Percentiles rank a stretch among this genome's conserved stretches.
Evolutionary conservation across 257 asterid species (phyloP).

Genomic region (Jacaranda copaia): DNA sequence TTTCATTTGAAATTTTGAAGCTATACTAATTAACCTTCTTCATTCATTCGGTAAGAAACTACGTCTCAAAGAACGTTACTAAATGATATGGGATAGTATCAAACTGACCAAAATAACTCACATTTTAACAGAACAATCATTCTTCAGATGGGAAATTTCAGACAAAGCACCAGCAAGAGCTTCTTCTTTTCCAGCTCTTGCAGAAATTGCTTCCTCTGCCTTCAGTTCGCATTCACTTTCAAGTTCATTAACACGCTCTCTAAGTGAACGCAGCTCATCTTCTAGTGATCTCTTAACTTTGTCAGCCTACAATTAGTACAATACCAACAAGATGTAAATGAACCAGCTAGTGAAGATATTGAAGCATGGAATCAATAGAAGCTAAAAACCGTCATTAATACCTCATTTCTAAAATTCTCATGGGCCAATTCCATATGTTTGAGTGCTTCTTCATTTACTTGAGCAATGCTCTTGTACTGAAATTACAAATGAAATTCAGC

Average conservation of each 20-base stretch:
- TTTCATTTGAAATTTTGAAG: too few relatives aligned
- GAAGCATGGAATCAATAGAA: slow-evolving; percentile 2
- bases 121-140: slow-evolving; percentile 68
- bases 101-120: slow-evolving; percentile 40
- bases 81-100: background rate
- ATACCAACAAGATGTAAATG: slow-evolving; percentile 23
- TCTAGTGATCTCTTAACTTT: slow-evolving; percentile 69
- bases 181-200: slow-evolving; percentile 76
- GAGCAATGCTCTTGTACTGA: slow-evolving; percentile 92
- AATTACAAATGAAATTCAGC: slow-evolving; percentile 41
- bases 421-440: slow-evolving; percentile 69
- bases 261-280: slow-evolving; percentile 61
- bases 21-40: background rate
- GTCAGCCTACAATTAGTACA: slow-evolving; percentile 73
- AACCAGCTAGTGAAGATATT: slow-evolving; percentile 8
- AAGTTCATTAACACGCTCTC: slow-evolving; percentile 63
- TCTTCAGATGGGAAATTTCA: slow-evolving; percentile 71
- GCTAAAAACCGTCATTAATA: slow-evolving; percentile 29
- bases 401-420: slow-evolving; percentile 76
- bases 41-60: background rate
- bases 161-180: slow-evolving; percentile 71
- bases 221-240: slow-evolving; percentile 66
- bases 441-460: slow-evolving; percentile 84
- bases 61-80: background rate
- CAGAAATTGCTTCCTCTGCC: slow-evolving; percentile 70